phyloP scores from a whole-genome alignment of 768 basidiomycete species.

The Lactarius hengduanensis region DNA sequence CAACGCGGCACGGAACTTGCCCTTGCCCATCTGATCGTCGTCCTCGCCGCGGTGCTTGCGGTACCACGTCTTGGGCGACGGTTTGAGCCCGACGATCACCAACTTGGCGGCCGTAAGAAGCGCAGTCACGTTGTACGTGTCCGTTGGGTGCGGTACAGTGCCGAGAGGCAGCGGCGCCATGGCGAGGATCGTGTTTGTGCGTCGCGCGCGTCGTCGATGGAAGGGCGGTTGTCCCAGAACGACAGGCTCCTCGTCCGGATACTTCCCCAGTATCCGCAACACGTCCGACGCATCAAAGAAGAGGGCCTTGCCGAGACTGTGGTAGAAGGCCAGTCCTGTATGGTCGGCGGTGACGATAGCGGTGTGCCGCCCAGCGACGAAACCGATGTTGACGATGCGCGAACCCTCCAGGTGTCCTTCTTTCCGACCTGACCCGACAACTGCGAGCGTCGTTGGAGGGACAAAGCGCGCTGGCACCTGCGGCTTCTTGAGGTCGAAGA shows the following conservation, averaged over 20 bases:
- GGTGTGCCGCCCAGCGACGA: slow-evolving; percentile 90
- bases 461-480: slow-evolving; percentile 67
- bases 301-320: slow-evolving; percentile 89
- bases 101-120: slow-evolving; percentile 88
- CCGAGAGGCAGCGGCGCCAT: slow-evolving; percentile 85
- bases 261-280: slow-evolving; percentile 89
- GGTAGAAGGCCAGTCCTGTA: slow-evolving; percentile 89
- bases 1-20: slow-evolving; percentile 58
- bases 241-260: slow-evolving; percentile 54
- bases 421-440: slow-evolving; percentile 73
- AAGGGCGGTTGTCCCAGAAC: slow-evolving; percentile 33
- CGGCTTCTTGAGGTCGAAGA: slow-evolving; percentile 78
- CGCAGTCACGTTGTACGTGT: slow-evolving; percentile 76
- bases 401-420: slow-evolving; percentile 85
- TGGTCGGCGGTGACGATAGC: slow-evolving; percentile 91
- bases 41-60: slow-evolving; percentile 58
- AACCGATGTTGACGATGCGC: slow-evolving; percentile 76
- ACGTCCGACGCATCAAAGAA: slow-evolving; percentile 96
- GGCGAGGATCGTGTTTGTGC: slow-evolving; percentile 61
- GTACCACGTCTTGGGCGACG: slow-evolving; percentile 90
- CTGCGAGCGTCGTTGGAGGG: slow-evolving; percentile 61
- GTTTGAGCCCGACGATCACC: slow-evolving; percentile 90
- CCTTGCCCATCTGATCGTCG: slow-evolving; percentile 44
- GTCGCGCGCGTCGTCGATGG: slow-evolving; percentile 51
- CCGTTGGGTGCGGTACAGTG: slow-evolving; percentile 67